phyloP scores from a whole-genome alignment of 345 rosid genomes.

The Atalantia buxifolia region DNA sequence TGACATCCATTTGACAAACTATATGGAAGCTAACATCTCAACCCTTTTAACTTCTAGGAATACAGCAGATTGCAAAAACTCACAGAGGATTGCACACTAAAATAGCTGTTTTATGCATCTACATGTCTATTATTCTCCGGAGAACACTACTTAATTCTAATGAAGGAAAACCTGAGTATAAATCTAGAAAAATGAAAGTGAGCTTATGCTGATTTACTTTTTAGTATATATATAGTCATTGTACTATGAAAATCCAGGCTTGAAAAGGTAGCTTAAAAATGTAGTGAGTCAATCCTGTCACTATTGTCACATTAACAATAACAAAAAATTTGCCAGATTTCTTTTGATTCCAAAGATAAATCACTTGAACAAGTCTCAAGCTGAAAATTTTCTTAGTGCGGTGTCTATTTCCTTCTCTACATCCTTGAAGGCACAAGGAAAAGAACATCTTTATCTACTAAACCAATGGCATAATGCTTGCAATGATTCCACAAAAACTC shows the following conservation, averaged over 20 bases:
- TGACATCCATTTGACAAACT: background rate
- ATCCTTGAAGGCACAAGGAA: background rate
- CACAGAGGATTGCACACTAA: background rate
- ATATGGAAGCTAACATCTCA: background rate
- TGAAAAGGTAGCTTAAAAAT: background rate
- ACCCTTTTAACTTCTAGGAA: background rate
- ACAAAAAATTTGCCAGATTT: background rate
- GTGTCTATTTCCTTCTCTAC: background rate
- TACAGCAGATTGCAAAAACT: background rate
- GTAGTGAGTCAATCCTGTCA: too few species aligned
- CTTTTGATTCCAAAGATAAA: background rate
- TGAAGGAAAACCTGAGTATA: background rate
- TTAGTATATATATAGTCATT: background rate
- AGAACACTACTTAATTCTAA: background rate
- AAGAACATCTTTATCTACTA: background rate
- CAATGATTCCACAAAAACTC: background rate
- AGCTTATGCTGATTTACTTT: background rate
- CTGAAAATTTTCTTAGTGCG: background rate
- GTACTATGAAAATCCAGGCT: background rate
- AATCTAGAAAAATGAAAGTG: background rate
- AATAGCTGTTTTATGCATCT: background rate
- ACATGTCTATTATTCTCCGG: background rate
- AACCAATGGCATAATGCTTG: background rate
- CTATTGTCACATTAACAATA: too few species aligned
- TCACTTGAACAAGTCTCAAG: background rate